Percentiles rank a stretch among this genome's conserved stretches.
Conservation (phyloP, 345 rosid species). For the Salix arbutifolia region DNA sequence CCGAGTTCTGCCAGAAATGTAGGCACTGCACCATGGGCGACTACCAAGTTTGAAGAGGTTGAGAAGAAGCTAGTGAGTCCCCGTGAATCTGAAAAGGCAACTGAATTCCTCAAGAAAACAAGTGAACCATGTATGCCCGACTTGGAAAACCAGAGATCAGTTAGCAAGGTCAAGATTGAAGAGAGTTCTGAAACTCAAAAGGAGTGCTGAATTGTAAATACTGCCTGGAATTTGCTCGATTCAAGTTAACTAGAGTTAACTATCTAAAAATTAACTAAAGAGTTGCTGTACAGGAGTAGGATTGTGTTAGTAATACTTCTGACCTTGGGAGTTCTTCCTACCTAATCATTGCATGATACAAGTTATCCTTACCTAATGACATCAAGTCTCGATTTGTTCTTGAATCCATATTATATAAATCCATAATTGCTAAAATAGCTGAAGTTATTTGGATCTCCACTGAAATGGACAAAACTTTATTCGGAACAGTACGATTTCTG, state of each 20-base stretch:
- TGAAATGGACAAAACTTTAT: neutral
- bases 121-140: constrained; percentile 44
- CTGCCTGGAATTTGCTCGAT: neutral
- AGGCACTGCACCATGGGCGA: constrained; percentile 52
- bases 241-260: too few relatives aligned
- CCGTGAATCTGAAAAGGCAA: constrained; percentile 48
- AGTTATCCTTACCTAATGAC: neutral
- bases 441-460: neutral
- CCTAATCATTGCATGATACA: neutral
- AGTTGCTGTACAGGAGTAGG: neutral
- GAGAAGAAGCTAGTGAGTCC: constrained; percentile 67
- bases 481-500: neutral
- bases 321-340: neutral
- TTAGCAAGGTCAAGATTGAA: constrained; percentile 36
- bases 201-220: constrained; percentile 33
- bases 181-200: constrained; percentile 36
- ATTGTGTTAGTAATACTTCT: neutral
- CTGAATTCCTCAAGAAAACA: constrained; percentile 41
- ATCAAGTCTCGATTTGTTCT: neutral
- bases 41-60: constrained; percentile 49
- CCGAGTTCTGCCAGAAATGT: constrained; percentile 47
- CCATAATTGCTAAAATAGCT: neutral
- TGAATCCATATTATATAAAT: neutral
- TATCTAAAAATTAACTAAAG: neutral
- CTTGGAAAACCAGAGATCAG: constrained; percentile 42